Base-by-base conservation (phyloP, 108 stramenopile genomes). In the Nitzschia putrida region DNA sequence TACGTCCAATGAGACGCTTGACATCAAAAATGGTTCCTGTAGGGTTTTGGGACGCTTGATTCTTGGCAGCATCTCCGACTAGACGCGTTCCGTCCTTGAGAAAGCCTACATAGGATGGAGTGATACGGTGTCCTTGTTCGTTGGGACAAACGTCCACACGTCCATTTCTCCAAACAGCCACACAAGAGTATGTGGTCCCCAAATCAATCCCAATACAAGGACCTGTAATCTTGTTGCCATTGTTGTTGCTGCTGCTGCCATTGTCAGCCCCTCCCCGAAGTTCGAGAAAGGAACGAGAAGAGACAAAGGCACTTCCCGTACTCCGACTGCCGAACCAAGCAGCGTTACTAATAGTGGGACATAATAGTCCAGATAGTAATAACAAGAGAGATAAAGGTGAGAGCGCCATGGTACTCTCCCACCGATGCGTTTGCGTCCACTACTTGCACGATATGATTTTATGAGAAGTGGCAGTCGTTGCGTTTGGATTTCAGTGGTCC, bases 111-210 rank as follows among this genome's bases (percentile, higher is more conserved):
- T 99, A 98, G 57, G 96, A 97, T 14, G 99, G 99, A 8, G 97
- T 99, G 81, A 97, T 99, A 26, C 99, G 95, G 81, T 98, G 97
- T 14, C 99, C 99, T 73, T 98, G 98, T 74, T 99, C 97, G 83
- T 98, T 97, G 57, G 97, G 89, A 71, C 97, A 97, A 77, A 99
- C 95, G 75, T 99, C 98, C 16, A 99, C 99, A 42, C 97, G 94
- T 71, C 97, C 92, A 64, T 98, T 98, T 80, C 97, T 94, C 97
- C 97, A 99, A 23, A 98, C 97, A 29, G 95, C 98, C 13, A 99
- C 98, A 76, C 98, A 99, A 11, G 96, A 97, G 88, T 99, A 98
- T 34, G 93, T 95, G n/a, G 95, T 96, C 41, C 95, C 95, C 53
- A 96, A 72, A 75, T 96, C 95, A 57, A 96, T 96, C 25, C 95